A percentile compares a stretch with the other conserved stretches of the same genome.
phyloP scores from a whole-genome alignment of 176 grass and related monocot genomes.

The Bothriochloa decipiens region DNA sequence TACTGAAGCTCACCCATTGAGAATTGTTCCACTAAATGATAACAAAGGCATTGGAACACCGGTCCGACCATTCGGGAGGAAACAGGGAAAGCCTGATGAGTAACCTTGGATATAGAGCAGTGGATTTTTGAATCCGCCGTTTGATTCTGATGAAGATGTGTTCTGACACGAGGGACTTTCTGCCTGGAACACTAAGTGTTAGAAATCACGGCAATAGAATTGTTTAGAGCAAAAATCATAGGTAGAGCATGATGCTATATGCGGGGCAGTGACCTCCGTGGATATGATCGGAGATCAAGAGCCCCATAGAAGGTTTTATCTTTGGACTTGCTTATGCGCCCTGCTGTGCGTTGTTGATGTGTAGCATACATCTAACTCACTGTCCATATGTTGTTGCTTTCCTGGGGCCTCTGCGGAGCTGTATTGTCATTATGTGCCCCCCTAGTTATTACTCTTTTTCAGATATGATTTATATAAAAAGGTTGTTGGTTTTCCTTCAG shows the following conservation, averaged over 20 bases:
- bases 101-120: constrained; percentile 33
- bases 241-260: constrained; percentile 33
- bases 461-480: constrained; percentile 31
- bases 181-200: constrained; percentile 16
- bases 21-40: constrained; percentile 62
- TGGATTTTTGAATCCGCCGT: constrained; percentile 34
- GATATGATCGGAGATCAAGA: constrained; percentile 28
- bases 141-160: constrained; percentile 39
- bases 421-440: constrained; percentile 33
- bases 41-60: constrained; percentile 36
- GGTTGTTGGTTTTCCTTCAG: background rate
- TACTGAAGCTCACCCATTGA: constrained; percentile 94
- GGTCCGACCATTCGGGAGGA: constrained; percentile 65
- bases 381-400: constrained; percentile 47
- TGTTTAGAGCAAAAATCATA: constrained; percentile 38
- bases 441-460: constrained; percentile 4
- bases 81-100: constrained; percentile 66
- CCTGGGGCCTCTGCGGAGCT: constrained; percentile 20
- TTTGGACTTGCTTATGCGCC: constrained; percentile 33
- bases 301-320: constrained; percentile 45
- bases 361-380: constrained; percentile 43
- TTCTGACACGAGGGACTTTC: constrained; percentile 21
- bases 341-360: constrained; percentile 37
- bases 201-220: constrained; percentile 39
- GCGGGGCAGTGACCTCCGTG: constrained; percentile 30